These are phyloP conservation scores for Tricholoma terreum DNA, from an alignment of 768 basidiomycete species.

Conservation along the genomic window DNA sequence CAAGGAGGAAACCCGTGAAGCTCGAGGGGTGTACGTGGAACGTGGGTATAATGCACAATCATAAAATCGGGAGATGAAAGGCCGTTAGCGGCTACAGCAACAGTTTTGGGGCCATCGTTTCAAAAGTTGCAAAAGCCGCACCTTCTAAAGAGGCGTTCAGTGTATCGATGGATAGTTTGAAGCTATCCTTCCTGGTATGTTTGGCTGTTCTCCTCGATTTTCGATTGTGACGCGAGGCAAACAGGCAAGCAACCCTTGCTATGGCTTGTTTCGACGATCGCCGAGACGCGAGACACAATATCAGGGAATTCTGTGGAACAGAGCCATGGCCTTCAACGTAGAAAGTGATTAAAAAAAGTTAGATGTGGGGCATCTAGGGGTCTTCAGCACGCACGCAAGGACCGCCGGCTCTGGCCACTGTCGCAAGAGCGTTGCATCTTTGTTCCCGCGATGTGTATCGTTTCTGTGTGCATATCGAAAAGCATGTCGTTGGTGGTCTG, in stretches of 20 bases:
- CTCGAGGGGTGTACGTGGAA: slow-evolving; percentile 50
- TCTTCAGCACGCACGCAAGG: neutral
- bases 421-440: neutral
- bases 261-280: slow-evolving; percentile 64
- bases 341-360: neutral
- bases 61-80: slow-evolving; percentile 73
- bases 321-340: neutral
- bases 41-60: slow-evolving; percentile 62
- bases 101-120: slow-evolving; percentile 1
- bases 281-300: slow-evolving; percentile 55
- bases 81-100: slow-evolving; percentile 43
- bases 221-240: slow-evolving; percentile 35
- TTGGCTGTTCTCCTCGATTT: slow-evolving; percentile 17
- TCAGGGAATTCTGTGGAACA: slow-evolving; percentile 28
- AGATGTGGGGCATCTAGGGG: neutral
- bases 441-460: slow-evolving; percentile 8
- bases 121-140: slow-evolving; percentile 22
- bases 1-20: slow-evolving; percentile 80
- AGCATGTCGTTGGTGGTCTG: slow-evolving; percentile 18
- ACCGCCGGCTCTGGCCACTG: neutral
- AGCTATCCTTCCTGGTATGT: slow-evolving; percentile 19
- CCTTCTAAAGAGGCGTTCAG: slow-evolving; percentile 60
- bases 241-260: slow-evolving; percentile 47
- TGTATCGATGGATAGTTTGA: slow-evolving; percentile 40
- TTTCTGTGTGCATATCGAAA: slow-evolving; percentile 21